Evolutionary conservation across 768 basidiomycete genomes (phyloP).

Genomic region (Solioccasus polychromus): DNA sequence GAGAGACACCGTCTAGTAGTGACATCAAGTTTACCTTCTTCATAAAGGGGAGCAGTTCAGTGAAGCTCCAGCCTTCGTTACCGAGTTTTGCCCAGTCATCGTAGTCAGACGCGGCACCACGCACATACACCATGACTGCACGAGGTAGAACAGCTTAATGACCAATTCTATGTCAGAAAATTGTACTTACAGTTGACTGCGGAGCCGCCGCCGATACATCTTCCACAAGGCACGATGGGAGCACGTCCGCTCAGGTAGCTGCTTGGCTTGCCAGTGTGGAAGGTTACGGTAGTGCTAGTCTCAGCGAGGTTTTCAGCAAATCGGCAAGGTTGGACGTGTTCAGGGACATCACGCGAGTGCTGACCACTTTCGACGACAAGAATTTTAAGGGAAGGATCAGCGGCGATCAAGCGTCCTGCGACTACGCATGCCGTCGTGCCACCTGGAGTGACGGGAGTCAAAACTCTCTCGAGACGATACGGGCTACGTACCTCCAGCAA

Average conservation of each 20-base stretch:
- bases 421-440: slow-evolving; percentile 29
- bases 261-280: slow-evolving; percentile 10
- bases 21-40: slow-evolving; percentile 15
- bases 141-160: background rate
- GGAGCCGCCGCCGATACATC: slow-evolving; percentile 58
- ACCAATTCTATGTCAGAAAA: background rate
- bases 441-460: slow-evolving; percentile 3
- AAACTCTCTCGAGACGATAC: background rate
- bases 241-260: slow-evolving; percentile 13
- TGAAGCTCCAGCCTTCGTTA: slow-evolving; percentile 26
- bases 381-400: slow-evolving; percentile 26
- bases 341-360: slow-evolving; percentile 16
- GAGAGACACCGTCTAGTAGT: too few species aligned
- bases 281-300: slow-evolving; percentile 15
- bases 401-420: slow-evolving; percentile 24
- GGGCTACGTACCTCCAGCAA: slow-evolving; percentile 3
- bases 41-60: slow-evolving; percentile 24
- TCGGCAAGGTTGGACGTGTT: slow-evolving; percentile 21
- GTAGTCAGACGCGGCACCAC: slow-evolving; percentile 26
- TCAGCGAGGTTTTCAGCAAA: slow-evolving; percentile 15
- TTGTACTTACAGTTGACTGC: slow-evolving; percentile 21
- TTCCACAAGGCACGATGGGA: slow-evolving; percentile 3
- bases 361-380: slow-evolving; percentile 14
- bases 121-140: slow-evolving; percentile 19
- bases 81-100: slow-evolving; percentile 25